A percentile compares a stretch with the other conserved stretches of the same genome.
These are phyloP conservation scores for Tetrapisispora nanseiensis DNA, from an alignment of 805 yeast species.

Conservation along the genomic window DNA sequence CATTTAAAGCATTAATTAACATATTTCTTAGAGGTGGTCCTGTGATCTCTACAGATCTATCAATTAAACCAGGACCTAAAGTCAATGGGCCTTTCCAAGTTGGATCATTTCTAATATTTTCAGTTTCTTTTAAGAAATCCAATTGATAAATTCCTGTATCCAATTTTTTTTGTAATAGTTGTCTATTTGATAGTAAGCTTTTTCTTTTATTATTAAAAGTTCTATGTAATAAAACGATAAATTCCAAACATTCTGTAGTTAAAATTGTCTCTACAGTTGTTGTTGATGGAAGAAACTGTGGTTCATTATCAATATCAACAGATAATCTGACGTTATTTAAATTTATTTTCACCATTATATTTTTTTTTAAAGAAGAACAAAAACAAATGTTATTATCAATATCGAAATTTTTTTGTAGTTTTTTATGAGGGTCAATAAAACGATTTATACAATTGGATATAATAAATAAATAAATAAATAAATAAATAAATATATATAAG, in stretches of 20 bases:
- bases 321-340: constrained; percentile 30
- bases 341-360: constrained; percentile 17
- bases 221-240: constrained; percentile 65
- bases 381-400: no score
- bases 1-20: constrained; percentile 74
- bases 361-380: no score
- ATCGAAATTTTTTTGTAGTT: no score
- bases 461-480: no score
- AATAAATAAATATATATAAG: background rate
- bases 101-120: constrained; percentile 56
- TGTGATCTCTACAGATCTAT: constrained; percentile 73
- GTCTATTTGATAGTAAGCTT: constrained; percentile 51
- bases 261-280: constrained; percentile 33
- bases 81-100: constrained; percentile 60
- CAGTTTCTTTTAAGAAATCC: constrained; percentile 61
- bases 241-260: constrained; percentile 43
- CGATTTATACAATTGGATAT: no score
- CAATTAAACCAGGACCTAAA: constrained; percentile 61
- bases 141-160: constrained; percentile 49
- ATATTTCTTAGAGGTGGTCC: constrained; percentile 81
- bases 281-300: constrained; percentile 29
- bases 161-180: constrained; percentile 46
- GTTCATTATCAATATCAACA: constrained; percentile 26
- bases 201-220: constrained; percentile 56
- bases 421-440: no score